Conservation (phyloP, 169 alveolate species). For the Theileria equi region DNA sequence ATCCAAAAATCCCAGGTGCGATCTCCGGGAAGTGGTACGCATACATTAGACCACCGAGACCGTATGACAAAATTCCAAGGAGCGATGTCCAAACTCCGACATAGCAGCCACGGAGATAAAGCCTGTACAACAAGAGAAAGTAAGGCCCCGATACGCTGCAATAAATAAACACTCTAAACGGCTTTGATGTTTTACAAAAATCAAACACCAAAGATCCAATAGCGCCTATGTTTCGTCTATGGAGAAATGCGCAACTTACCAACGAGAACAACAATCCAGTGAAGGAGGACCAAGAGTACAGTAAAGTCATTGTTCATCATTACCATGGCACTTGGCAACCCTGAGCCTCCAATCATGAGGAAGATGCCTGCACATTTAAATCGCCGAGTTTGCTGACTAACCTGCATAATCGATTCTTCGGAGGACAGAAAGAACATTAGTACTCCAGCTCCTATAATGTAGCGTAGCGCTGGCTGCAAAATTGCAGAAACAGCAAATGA, state of each 20-base stretch:
- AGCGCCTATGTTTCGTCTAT: conserved; percentile 16
- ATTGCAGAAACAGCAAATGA: conserved; percentile 46
- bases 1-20: conserved; percentile 59
- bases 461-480: conserved; percentile 54
- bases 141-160: conserved; percentile 56
- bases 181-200: conserved; percentile 44
- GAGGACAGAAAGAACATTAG: conserved; percentile 35
- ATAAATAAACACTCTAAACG: conserved; percentile 43
- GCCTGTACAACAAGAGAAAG: conserved; percentile 27
- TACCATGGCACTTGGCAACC: conserved; percentile 50
- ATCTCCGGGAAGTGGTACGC: conserved; percentile 67
- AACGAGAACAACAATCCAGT: conserved; percentile 48
- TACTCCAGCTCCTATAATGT: conserved; percentile 44
- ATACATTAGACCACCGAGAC: conserved; percentile 68
- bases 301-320: conserved; percentile 32
- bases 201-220: conserved; percentile 36
- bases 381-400: conserved; percentile 11
- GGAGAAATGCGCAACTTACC: conserved; percentile 48
- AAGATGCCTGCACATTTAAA: conserved; percentile 63
- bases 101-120: conserved; percentile 22
- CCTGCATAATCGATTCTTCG: conserved; percentile 64
- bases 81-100: conserved; percentile 34
- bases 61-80: conserved; percentile 39
- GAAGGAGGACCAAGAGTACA: conserved; percentile 34
- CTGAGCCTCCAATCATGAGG: conserved; percentile 74